These are phyloP conservation scores for Ogataea saltuana DNA, from an alignment of 805 yeast genomes.

Conservation along the genomic window DNA sequence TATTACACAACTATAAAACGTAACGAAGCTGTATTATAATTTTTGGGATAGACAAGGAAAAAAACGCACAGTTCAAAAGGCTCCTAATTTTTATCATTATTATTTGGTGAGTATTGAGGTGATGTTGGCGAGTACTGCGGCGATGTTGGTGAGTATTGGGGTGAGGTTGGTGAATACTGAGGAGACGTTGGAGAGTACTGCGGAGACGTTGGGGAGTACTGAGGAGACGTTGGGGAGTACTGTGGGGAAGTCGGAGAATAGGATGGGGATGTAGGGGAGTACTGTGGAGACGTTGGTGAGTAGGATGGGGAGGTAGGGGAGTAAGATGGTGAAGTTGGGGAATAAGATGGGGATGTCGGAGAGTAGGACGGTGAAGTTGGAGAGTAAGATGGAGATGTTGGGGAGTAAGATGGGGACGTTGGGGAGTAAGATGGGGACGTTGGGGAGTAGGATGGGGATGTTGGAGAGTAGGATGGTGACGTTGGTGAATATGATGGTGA, in stretches of 20 bases:
- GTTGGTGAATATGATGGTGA: conserved; percentile 68
- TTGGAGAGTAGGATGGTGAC: conserved; percentile 70
- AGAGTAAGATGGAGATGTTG: conserved; percentile 66
- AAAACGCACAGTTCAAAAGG: conserved; percentile 14
- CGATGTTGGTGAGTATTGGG: conserved; percentile 74
- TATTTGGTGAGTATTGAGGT: conserved; percentile 67
- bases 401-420: conserved; percentile 74
- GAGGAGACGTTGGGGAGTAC: conserved; percentile 78
- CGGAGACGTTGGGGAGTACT: conserved; percentile 72
- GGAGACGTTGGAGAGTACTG: conserved; percentile 69
- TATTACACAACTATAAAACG: neutral
- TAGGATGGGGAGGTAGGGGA: conserved; percentile 73
- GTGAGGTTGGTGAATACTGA: conserved; percentile 70
- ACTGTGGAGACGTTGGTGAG: conserved; percentile 76
- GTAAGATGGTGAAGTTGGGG: conserved; percentile 81
- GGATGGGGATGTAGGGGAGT: conserved; percentile 78
- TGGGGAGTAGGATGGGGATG: conserved; percentile 70
- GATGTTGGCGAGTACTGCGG: conserved; percentile 76
- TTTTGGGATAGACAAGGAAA: conserved; percentile 21
- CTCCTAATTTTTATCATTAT: conserved; percentile 23
- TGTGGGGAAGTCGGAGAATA: conserved; percentile 76
- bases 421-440: conserved; percentile 77
- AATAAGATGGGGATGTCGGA: conserved; percentile 68
- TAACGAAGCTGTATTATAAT: conserved; percentile 17
- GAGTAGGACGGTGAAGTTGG: conserved; percentile 61